phyloP scores from a whole-genome alignment of 257 asterid species.

The Marsdenia floribunda region DNA sequence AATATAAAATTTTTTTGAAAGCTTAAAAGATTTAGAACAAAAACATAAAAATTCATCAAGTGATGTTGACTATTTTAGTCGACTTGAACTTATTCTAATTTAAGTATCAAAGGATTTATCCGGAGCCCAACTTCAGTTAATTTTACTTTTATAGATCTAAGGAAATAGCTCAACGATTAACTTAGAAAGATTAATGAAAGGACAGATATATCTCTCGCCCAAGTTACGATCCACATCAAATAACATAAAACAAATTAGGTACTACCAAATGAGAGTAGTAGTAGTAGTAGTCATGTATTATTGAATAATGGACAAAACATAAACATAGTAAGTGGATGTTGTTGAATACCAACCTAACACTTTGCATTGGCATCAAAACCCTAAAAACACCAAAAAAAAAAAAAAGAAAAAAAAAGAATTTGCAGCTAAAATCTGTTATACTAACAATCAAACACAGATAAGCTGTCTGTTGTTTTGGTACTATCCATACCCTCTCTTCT shows the following conservation, averaged over 20 bases:
- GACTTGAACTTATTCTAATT: too few relatives aligned
- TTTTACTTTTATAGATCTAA: too few relatives aligned
- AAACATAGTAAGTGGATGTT: neutral
- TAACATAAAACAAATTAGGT: neutral
- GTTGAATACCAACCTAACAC: conserved; percentile 18
- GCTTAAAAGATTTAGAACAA: neutral
- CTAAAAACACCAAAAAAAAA: neutral
- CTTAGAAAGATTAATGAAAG: too few relatives aligned
- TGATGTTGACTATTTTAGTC: too few relatives aligned
- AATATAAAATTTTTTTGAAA: neutral
- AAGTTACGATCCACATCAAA: too few relatives aligned
- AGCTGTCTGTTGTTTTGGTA: conserved; percentile 15
- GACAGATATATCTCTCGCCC: too few relatives aligned
- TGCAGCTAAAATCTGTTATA: neutral
- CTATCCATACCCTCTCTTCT: neutral
- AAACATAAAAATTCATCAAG: neutral
- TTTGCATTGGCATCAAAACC: neutral
- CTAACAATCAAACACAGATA: conserved; percentile 9
- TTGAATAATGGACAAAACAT: too few relatives aligned
- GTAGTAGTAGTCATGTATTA: too few relatives aligned
- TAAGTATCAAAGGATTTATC: too few relatives aligned
- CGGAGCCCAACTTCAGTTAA: too few relatives aligned
- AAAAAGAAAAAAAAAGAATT: neutral
- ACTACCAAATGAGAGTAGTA: too few relatives aligned
- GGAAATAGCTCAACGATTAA: too few relatives aligned